Base-by-base conservation (phyloP, 2,329 filamentous ascomycete species). In the Pseudogymnoascus destructans region DNA sequence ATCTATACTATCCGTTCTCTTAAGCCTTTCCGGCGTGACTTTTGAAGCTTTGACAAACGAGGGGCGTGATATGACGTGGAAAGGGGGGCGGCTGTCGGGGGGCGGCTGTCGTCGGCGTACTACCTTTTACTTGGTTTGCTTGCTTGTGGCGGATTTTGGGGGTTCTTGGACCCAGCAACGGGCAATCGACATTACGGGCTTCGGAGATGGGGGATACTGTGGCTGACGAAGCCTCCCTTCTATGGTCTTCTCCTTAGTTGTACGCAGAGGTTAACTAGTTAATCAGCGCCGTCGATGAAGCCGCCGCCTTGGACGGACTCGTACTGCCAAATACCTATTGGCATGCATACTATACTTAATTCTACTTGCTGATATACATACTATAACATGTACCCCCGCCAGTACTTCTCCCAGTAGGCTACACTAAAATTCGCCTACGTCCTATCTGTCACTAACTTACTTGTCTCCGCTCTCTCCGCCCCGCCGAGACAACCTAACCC, bases 401-500 rank as follows among this genome's bases (percentile, higher is more conserved):
- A 4, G 27, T 30, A 30, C 9, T 4, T 3, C 27, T 30, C 27
- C 27, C 11, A 42, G 23, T 42, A 42, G 17, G 38, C 38, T 42
- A 42, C 38, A 42, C 36, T 13, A 40, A 36, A n/a, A n/a, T n/a
- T 15, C n/a, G n/a, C n/a, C 23, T 52, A 11, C 25, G n/a, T 30
- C 25, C 46, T 52, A 30, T 52, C 30, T 55, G 58, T 61, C 56
- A 40, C 36, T 21, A 25, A 5, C 23, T 25, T 30, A 8, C 27
- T 30, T 30, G 38, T 49, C 42, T 49, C 42, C 42, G 42, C 42
- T 27, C 42, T 52, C 46, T 52, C 46, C 46, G 46, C 46, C 46
- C 42, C 42, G 13, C 42, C 42, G 8, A 52, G 42, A 52, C 42
- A 27, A 52, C 23, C 8, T 30, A 23, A 40, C 33, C 61, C 57